These are phyloP conservation scores for Phytophthora foliorum DNA, from an alignment of 352 stramenopile species.

Conservation along the genomic window DNA sequence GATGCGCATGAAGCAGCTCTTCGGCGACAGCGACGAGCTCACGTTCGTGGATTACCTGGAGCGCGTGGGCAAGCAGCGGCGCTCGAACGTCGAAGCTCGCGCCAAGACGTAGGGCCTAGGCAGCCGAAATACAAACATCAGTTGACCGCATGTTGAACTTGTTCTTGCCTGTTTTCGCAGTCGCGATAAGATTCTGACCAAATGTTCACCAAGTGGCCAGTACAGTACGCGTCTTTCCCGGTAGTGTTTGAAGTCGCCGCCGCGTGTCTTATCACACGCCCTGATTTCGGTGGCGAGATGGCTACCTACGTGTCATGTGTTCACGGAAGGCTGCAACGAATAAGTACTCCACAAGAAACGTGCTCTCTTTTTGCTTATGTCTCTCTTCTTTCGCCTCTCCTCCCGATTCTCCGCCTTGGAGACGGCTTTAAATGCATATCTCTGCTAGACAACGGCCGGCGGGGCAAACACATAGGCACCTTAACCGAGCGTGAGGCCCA, in stretches of 20 bases:
- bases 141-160: background rate
- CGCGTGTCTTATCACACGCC: constrained; percentile 4
- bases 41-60: constrained; percentile 86
- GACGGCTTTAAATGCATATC: constrained; percentile 22
- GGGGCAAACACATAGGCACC: constrained; percentile 19
- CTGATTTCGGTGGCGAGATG: too few species aligned
- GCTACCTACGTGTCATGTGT: background rate
- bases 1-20: constrained; percentile 93
- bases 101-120: constrained; percentile 48
- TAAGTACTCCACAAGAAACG: constrained; percentile 48
- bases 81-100: constrained; percentile 64
- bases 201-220: constrained; percentile 1
- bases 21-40: constrained; percentile 89
- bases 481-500: constrained; percentile 85
- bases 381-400: constrained; percentile 34
- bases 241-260: constrained; percentile 21
- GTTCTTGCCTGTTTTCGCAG: background rate
- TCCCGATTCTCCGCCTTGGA: constrained; percentile 15
- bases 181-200: background rate
- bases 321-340: background rate
- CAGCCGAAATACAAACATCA: constrained; percentile 20
- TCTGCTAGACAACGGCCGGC: constrained; percentile 26
- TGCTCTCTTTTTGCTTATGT: constrained; percentile 51
- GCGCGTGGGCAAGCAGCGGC: constrained; percentile 77
- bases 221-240: constrained; percentile 13